Evolutionary conservation across 1,284 basidiomycete species (phyloP), one percentile per base, ranked within the genome.

Genomic region (Leccinum angustisporum): DNA sequence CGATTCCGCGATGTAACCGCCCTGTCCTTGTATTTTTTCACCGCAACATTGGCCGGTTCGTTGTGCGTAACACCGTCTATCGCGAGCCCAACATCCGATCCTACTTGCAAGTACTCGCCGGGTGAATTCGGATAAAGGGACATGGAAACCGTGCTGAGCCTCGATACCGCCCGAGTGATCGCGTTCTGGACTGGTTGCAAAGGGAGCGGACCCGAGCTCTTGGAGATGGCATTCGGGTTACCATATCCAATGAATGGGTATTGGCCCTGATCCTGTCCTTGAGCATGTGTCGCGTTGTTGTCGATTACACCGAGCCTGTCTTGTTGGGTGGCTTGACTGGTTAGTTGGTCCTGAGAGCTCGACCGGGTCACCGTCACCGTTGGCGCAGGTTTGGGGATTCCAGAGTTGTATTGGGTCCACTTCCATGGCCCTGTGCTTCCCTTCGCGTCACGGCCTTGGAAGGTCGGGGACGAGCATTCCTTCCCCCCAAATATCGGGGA

Each of bases 401-500:
- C 72, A 1, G 79, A 81, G n/a, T 80, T 79, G 70, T 88, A 88
- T 65, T 86, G 84, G 3, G 85, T 83, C 87, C 87, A 90, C 46
- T 80, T 77, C 79, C 81, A 84, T 31, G 80, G 71, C 3, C 79
- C 78, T 16, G 75, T 76, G 59, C 78, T 79, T 31, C 65, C 67
- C 40, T 64, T 66, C 50, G 57, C 46, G 58, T 66, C 68, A 13
- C 77, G 79, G 63, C 50, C 38, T 52, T 68, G 61, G 25, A 79
- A 76, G 30, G 79, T 75, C 18, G 78, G 75, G 1, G 88, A 90
- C 46, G 81, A 75, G 30, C 83, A 76, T 70, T 91, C 88, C 67
- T 86, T 85, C 3, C 90, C 89, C 16, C 89, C 90, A 69, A 91
- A 91, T 46, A 91, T 75, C 16, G 87, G 87, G 2, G 90, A 90